Conservation (phyloP, 2,329 filamentous ascomycete species). For the Daldinia sp. region DNA sequence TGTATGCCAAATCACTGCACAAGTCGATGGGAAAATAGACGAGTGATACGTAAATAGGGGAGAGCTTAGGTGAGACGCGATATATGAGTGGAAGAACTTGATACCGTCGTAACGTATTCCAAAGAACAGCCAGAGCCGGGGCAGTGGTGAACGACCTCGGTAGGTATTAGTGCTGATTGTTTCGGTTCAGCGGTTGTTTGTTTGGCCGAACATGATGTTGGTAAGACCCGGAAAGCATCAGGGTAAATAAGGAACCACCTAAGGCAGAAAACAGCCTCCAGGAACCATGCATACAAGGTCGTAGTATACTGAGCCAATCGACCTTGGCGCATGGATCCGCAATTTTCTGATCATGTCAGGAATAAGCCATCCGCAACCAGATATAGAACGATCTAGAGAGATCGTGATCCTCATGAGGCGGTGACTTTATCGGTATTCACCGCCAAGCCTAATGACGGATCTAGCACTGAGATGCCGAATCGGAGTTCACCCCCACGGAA, state of each 20-base stretch:
- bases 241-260: constrained; percentile 21
- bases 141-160: constrained; percentile 23
- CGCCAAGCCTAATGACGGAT: constrained; percentile 26
- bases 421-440: constrained; percentile 40
- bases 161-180: constrained; percentile 26
- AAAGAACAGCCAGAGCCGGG: constrained; percentile 21
- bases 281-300: constrained; percentile 39
- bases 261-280: constrained; percentile 22
- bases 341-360: constrained; percentile 37
- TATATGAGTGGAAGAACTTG: constrained; percentile 9
- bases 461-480: constrained; percentile 32
- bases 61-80: constrained; percentile 15
- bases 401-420: constrained; percentile 33
- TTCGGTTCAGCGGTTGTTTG: constrained; percentile 39
- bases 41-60: background rate
- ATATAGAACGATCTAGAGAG: constrained; percentile 39
- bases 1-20: background rate
- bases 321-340: constrained; percentile 41
- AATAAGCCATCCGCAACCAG: constrained; percentile 35
- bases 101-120: constrained; percentile 18
- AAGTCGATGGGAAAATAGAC: background rate
- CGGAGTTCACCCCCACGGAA: constrained; percentile 31
- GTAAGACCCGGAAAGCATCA: constrained; percentile 18
- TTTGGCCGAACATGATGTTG: constrained; percentile 36
- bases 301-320: constrained; percentile 32